These are phyloP conservation scores for Brachypodium distachyon DNA, from an alignment of 202 grass and related monocot species.

Conservation along the genomic window DNA sequence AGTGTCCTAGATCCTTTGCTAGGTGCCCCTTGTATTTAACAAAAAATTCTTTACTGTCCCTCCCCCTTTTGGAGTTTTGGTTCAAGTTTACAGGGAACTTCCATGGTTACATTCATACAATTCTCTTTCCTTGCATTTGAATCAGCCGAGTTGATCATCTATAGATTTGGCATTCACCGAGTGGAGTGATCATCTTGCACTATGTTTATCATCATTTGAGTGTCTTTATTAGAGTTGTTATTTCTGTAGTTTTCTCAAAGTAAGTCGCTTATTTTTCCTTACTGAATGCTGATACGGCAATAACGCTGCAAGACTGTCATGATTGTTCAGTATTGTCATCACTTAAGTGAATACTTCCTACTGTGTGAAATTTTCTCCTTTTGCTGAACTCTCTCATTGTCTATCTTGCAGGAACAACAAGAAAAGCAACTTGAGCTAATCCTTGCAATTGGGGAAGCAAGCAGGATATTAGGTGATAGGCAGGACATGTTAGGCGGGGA, in stretches of 20 bases:
- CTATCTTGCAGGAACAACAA: slow-evolving; percentile 63
- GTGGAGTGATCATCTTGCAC: not conserved
- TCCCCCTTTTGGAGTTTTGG: no score
- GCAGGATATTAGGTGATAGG: slow-evolving; percentile 32
- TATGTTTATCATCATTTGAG: not conserved
- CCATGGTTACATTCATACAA: not conserved
- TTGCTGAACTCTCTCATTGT: not conserved
- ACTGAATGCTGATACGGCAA: not conserved
- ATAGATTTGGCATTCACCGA: not conserved
- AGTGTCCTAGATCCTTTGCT: no score
- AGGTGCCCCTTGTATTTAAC: not conserved
- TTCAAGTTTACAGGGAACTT: not conserved
- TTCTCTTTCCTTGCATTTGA: not conserved
- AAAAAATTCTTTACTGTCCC: not conserved
- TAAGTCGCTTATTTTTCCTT: not conserved
- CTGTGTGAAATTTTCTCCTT: not conserved
- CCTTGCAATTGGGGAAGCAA: slow-evolving; percentile 62
- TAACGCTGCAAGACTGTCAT: not conserved
- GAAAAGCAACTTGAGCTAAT: slow-evolving; percentile 80
- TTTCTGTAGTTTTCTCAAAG: not conserved
- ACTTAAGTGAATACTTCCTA: not conserved
- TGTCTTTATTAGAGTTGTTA: not conserved
- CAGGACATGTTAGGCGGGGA: not conserved
- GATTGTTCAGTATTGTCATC: not conserved
- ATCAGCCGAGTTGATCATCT: no score